Percentiles rank a stretch among this genome's conserved stretches.
phyloP scores from a whole-genome alignment of 2,329 filamentous ascomycete genomes.

The Erysiphe neolycopersici region DNA sequence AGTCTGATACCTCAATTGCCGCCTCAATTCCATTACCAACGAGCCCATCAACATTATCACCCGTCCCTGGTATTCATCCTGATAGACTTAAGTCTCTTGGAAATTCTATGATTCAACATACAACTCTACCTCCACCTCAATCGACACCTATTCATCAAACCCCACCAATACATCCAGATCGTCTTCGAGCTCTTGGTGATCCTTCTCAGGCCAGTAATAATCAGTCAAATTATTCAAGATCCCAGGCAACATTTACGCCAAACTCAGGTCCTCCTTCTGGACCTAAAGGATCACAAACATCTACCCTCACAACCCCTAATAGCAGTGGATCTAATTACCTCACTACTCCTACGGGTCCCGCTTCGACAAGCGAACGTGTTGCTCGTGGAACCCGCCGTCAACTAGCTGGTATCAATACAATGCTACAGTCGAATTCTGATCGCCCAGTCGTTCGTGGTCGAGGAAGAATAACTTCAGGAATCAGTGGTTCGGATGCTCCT shows the following conservation, averaged over 20 bases:
- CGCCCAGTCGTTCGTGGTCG: conserved; percentile 10
- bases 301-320: conserved; percentile 7
- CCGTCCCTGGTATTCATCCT: conserved; percentile 19
- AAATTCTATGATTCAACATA: conserved; percentile 9
- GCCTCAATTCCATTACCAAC: conserved; percentile 7
- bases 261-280: conserved; percentile 11
- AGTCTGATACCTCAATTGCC: conserved; percentile 6
- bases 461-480: conserved; percentile 14
- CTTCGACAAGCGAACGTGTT: conserved; percentile 12
- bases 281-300: conserved; percentile 10
- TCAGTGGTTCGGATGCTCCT: conserved; percentile 16
- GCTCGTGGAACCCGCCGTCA: conserved; percentile 18
- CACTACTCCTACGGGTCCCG: conserved; percentile 12
- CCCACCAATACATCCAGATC: conserved; percentile 12
- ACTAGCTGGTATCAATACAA: conserved; percentile 31
- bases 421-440: conserved; percentile 21
- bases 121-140: conserved; percentile 12
- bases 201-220: conserved; percentile 10
- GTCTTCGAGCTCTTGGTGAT: conserved; percentile 8
- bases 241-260: conserved; percentile 9
- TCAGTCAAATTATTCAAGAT: conserved; percentile 13
- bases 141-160: conserved; percentile 11
- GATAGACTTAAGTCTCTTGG: conserved; percentile 24
- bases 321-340: conserved; percentile 8
- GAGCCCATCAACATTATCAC: conserved; percentile 7